Evolutionary conservation across 2,329 filamentous ascomycete genomes (phyloP), one percentile per base, ranked within the genome.

Genomic region (Aureobasidium vineae): DNA sequence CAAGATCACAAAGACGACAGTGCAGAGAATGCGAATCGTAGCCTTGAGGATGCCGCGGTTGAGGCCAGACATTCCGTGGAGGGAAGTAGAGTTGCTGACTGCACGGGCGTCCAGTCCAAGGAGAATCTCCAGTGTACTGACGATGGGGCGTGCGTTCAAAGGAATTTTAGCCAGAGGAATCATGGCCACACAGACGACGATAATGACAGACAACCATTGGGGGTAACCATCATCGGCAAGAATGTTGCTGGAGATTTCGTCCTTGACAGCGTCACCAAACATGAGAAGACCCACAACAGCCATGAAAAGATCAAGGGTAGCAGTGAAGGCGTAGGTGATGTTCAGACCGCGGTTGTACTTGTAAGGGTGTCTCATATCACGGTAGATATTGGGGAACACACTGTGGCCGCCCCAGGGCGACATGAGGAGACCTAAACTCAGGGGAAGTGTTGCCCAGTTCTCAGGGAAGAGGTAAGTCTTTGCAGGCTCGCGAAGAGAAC

Each of bases 151-250:
- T 10, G 90, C 89, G 75, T 93, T 96, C 41, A 97, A 82, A 0
- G 93, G 92, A n/a, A 97, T 88, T 78, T 99, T 99, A 41, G 94
- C 97, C 61, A 99, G 81, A 0, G 94, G 95, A 70, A 98, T 97
- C 74, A 97, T 92, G 73, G 90, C 90, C 71, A 98, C 90, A 76
- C 93, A 94, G 69, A 91, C 81, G 70, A 92, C 92, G 76, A 97
- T 90, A 70, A 94, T 81, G 54, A 94, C 79, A n/a, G 88, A 91
- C 47, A 96, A 78, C 1, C 81, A 83, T 15, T 85, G 80, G 0
- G 94, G 91, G 75, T 96, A 97, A 64, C 88, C 89, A 6, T 83
- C 78, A 0, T 87, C 89, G 63, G 84, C 82, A 70, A 98, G 85
- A 68, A 99, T 89, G 78, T 97, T 98, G 73, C 90, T 89, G 0